Percentiles rank a stretch among this genome's conserved stretches.
Conservation (phyloP, 129 eudicot genomes). For the Escallonia herrerae region DNA sequence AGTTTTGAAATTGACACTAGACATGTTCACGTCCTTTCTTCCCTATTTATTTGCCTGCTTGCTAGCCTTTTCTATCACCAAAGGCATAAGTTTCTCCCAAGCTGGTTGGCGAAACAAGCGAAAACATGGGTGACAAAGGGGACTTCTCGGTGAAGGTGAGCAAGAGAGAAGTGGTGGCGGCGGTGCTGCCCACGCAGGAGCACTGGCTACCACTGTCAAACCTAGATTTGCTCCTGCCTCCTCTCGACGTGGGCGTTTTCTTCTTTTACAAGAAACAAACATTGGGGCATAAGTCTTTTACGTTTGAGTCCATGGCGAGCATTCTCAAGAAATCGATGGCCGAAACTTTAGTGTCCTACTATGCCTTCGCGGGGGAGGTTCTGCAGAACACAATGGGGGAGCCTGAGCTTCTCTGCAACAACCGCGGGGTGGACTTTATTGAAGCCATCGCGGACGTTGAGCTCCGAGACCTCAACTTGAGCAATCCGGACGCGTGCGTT, state of each 20-base stretch:
- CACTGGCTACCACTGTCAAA: constrained; percentile 65
- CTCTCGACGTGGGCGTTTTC: constrained; percentile 48
- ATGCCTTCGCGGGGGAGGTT: constrained; percentile 64
- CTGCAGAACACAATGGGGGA: constrained; percentile 45
- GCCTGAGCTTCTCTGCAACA: constrained; percentile 62
- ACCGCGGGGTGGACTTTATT: constrained; percentile 65
- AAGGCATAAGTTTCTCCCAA: too few species aligned
- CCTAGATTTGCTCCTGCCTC: constrained; percentile 66
- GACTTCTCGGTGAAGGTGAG: constrained; percentile 21
- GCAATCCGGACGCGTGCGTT: constrained; percentile 40
- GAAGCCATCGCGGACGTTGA: constrained; percentile 43
- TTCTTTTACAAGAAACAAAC: constrained; percentile 40
- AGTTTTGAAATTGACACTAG: too few species aligned
- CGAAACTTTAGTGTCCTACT: constrained; percentile 35
- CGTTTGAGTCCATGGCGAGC: constrained; percentile 10
- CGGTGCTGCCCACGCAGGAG: constrained; percentile 49
- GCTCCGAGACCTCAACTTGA: constrained; percentile 41
- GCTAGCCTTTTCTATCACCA: too few species aligned
- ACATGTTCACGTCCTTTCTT: too few species aligned
- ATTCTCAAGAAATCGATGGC: constrained; percentile 49
- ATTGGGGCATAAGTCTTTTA: not conserved
- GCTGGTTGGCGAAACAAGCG: too few species aligned
- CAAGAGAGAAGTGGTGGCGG: constrained; percentile 31
- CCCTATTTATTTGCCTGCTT: too few species aligned
- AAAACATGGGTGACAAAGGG: constrained; percentile 2